Percentiles rank a stretch among this genome's conserved stretches.
phyloP scores from a whole-genome alignment of 139 green algal genomes.

The Coelastrella sp. region DNA sequence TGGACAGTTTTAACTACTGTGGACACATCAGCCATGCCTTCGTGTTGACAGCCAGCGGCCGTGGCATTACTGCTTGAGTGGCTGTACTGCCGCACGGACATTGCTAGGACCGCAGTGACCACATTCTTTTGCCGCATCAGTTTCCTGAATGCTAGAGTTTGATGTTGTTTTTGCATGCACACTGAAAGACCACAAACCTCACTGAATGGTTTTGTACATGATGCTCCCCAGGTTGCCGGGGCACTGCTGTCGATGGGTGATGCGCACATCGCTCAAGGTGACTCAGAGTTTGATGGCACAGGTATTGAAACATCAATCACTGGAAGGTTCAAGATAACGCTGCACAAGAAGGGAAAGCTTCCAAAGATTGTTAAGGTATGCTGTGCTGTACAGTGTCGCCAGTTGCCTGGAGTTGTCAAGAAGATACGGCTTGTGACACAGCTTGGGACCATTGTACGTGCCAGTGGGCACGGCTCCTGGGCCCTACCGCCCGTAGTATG shows the following conservation, averaged over 20 bases:
- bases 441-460: neutral
- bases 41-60: too few relatives aligned
- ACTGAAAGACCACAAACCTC: neutral
- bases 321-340: constrained; percentile 72
- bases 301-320: constrained; percentile 80
- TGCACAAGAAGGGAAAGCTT: constrained; percentile 70
- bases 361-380: constrained; percentile 40
- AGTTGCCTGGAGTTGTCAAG: neutral
- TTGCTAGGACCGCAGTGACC: too few relatives aligned
- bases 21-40: too few relatives aligned
- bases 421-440: neutral
- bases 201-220: neutral
- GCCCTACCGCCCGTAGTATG: too few relatives aligned
- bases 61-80: too few relatives aligned
- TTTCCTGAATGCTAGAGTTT: neutral
- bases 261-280: constrained; percentile 73
- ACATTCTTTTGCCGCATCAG: too few relatives aligned
- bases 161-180: neutral
- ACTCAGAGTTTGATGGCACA: constrained; percentile 76
- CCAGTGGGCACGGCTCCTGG: too few relatives aligned
- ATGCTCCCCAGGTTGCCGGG: constrained; percentile 55
- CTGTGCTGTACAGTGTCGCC: neutral
- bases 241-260: constrained; percentile 78
- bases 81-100: too few relatives aligned
- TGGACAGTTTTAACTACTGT: too few relatives aligned